Percentiles rank a stretch among this genome's conserved stretches.
Evolutionary conservation across 768 basidiomycete species (phyloP).

Genomic region (Cystobasidium ongulense): DNA sequence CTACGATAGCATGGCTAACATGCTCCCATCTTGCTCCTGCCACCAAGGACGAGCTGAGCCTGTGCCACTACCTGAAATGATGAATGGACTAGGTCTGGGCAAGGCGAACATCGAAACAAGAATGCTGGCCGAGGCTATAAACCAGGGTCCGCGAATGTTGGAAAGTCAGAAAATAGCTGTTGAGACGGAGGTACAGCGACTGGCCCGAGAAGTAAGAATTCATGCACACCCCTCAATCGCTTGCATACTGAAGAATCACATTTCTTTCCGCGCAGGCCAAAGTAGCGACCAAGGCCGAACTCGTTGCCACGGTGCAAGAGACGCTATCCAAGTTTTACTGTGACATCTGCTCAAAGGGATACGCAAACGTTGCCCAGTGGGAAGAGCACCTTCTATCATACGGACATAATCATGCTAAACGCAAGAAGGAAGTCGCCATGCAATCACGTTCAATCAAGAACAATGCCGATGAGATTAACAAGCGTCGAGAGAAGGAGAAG

Average conservation of each 20-base stretch:
- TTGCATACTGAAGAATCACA: too few species aligned
- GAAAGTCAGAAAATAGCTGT: slow-evolving; percentile 27
- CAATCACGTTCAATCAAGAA: slow-evolving; percentile 4
- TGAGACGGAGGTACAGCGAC: slow-evolving; percentile 22
- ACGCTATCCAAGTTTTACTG: slow-evolving; percentile 24
- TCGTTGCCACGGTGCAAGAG: neutral
- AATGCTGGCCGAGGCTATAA: slow-evolving; percentile 27
- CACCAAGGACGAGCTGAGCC: slow-evolving; percentile 29
- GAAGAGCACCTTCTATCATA: slow-evolving; percentile 28
- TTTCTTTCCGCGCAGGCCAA: neutral
- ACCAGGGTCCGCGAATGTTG: neutral
- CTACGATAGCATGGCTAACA: neutral
- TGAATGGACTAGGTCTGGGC: slow-evolving; percentile 23
- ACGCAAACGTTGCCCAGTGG: slow-evolving; percentile 21
- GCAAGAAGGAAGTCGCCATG: slow-evolving; percentile 26
- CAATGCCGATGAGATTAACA: slow-evolving; percentile 15
- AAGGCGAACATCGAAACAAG: slow-evolving; percentile 22
- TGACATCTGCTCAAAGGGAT: slow-evolving; percentile 32
- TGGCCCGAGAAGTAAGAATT: slow-evolving; percentile 10
- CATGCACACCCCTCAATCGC: neutral
- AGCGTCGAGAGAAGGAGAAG: slow-evolving; percentile 30
- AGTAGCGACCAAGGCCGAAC: slow-evolving; percentile 12
- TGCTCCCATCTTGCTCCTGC: neutral
- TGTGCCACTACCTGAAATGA: slow-evolving; percentile 19
- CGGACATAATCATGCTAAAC: slow-evolving; percentile 30